Evolutionary conservation across 2,329 filamentous ascomycete genomes (phyloP).

Genomic region (Aureobasidium sp.): DNA sequence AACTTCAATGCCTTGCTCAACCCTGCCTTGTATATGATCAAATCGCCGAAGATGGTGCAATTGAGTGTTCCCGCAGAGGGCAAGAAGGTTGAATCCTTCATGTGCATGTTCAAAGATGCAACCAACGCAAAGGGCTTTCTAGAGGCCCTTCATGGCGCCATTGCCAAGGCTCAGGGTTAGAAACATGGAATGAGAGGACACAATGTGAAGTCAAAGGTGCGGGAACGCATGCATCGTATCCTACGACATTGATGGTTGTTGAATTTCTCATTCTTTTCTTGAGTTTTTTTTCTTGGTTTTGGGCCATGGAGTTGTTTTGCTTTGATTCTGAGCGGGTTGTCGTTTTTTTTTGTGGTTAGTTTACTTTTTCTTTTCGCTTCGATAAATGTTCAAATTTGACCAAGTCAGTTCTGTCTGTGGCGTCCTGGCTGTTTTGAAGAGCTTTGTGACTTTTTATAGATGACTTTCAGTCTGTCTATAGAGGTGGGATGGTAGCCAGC

Average conservation of each 20-base stretch:
- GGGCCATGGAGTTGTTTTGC: background rate
- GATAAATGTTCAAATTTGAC: too few relatives aligned
- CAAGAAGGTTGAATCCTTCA: slow-evolving; percentile 60
- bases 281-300: background rate
- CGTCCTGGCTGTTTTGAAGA: too few relatives aligned
- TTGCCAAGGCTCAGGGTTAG: slow-evolving; percentile 4
- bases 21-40: slow-evolving; percentile 46
- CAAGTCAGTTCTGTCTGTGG: too few relatives aligned
- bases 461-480: too few relatives aligned
- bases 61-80: slow-evolving; percentile 42
- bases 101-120: slow-evolving; percentile 58
- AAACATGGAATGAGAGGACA: background rate
- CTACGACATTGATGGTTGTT: background rate
- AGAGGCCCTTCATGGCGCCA: slow-evolving; percentile 40
- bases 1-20: slow-evolving; percentile 54
- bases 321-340: background rate
- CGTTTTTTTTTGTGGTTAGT: too few relatives aligned
- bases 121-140: slow-evolving; percentile 44
- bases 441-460: too few relatives aligned
- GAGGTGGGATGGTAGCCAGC: too few relatives aligned
- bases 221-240: background rate
- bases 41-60: slow-evolving; percentile 41
- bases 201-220: background rate
- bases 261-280: background rate
- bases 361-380: too few relatives aligned